These are phyloP conservation scores for Syncephalastrum sp. DNA, from an alignment of 371 early-diverging fungal species.

Conservation along the genomic window DNA sequence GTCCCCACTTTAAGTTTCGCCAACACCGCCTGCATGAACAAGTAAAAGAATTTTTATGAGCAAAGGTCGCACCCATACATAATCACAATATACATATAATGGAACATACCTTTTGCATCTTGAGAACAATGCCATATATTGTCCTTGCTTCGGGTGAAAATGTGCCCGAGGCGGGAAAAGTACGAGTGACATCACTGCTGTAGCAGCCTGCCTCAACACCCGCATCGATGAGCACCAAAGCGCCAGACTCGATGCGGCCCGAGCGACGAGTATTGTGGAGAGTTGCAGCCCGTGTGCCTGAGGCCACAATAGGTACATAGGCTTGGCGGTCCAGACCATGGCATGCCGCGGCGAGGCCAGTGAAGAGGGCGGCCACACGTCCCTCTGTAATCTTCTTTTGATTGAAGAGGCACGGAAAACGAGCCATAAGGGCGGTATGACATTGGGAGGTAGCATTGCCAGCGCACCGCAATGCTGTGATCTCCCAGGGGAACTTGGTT, in stretches of 20 bases:
- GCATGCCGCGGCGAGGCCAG: slow-evolving; percentile 19
- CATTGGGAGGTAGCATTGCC: slow-evolving; percentile 46
- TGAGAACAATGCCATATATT: slow-evolving; percentile 83
- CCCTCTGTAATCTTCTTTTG: too few species aligned
- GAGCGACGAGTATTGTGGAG: slow-evolving; percentile 56
- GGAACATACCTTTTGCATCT: slow-evolving; percentile 65
- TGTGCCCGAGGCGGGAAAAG: slow-evolving; percentile 78
- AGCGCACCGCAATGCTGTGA: slow-evolving; percentile 37
- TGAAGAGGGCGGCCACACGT: too few species aligned
- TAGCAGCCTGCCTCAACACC: slow-evolving; percentile 81
- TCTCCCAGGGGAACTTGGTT: slow-evolving; percentile 53
- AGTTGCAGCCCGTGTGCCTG: slow-evolving; percentile 53
- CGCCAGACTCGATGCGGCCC: slow-evolving; percentile 26
- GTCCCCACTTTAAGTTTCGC: slow-evolving; percentile 68
- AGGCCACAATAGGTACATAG: slow-evolving; percentile 60
- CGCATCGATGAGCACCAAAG: slow-evolving; percentile 81
- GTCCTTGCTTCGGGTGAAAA: slow-evolving; percentile 72
- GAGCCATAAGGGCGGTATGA: slow-evolving; percentile 19
- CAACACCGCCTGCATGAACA: slow-evolving; percentile 36
- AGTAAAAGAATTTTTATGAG: too few species aligned
- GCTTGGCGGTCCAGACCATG: slow-evolving; percentile 43
- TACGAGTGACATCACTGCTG: slow-evolving; percentile 87
- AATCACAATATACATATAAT: too few species aligned
- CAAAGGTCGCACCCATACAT: too few species aligned
- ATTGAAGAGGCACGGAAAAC: too few species aligned